Evolutionary conservation across 179 eudicot genomes (phyloP).

Genomic region (Beta corolliflora): DNA sequence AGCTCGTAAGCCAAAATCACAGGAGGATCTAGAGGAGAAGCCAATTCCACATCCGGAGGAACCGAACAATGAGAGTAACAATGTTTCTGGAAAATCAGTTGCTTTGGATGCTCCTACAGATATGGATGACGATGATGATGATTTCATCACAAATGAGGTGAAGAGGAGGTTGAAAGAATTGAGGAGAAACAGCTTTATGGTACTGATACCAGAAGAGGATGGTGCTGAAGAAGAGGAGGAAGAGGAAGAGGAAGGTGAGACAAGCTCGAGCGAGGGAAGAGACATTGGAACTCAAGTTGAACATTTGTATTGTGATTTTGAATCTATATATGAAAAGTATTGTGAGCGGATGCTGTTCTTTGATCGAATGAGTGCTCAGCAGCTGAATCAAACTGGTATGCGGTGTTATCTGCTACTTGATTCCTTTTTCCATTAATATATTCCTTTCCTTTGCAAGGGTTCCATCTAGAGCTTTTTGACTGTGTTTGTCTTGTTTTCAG

Average conservation of each 20-base stretch:
- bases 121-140: slow-evolving; percentile 81
- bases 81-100: slow-evolving; percentile 46
- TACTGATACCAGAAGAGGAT: slow-evolving; percentile 88
- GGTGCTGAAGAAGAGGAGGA: slow-evolving; percentile 62
- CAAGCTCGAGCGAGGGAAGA: slow-evolving; percentile 77
- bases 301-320: slow-evolving; percentile 76
- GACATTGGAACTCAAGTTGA: slow-evolving; percentile 70
- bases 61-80: slow-evolving; percentile 42
- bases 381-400: slow-evolving; percentile 71
- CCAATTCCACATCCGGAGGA: slow-evolving; percentile 53
- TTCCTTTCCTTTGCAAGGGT: background rate
- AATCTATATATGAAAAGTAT: slow-evolving; percentile 73
- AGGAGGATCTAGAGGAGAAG: slow-evolving; percentile 47
- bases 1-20: slow-evolving; percentile 48
- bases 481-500: background rate
- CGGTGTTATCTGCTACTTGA: slow-evolving; percentile 15
- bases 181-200: slow-evolving; percentile 94
- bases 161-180: slow-evolving; percentile 89
- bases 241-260: slow-evolving; percentile 66
- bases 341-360: slow-evolving; percentile 82
- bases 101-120: slow-evolving; percentile 50
- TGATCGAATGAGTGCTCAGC: slow-evolving; percentile 82
- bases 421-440: background rate
- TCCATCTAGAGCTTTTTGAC: background rate
- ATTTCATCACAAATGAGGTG: slow-evolving; percentile 88